These are phyloP conservation scores for Citrus reticulata DNA, from an alignment of 345 rosid genomes.

Conservation along the genomic window DNA sequence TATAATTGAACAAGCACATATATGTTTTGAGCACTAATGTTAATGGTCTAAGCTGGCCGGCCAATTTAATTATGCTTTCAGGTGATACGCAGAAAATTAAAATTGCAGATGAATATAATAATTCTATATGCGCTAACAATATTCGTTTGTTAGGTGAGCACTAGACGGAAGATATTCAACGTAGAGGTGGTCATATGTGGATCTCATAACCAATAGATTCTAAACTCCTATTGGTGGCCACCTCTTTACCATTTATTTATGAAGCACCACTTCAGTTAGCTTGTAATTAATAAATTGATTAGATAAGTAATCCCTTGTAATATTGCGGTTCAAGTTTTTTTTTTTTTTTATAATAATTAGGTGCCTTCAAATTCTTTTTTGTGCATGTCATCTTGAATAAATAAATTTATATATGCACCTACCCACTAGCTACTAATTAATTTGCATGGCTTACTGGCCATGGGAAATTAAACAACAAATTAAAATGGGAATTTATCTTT, in stretches of 20 bases:
- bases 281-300: too few species aligned
- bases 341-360: neutral
- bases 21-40: too few species aligned
- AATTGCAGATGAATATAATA: too few species aligned
- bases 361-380: neutral
- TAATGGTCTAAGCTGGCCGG: too few species aligned
- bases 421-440: neutral
- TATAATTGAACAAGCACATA: too few species aligned
- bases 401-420: too few species aligned
- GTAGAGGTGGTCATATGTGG: slow-evolving; percentile 1
- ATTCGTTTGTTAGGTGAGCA: neutral
- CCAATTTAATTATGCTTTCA: too few species aligned
- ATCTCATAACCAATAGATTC: neutral
- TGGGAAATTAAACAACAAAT: neutral
- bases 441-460: neutral
- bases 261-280: neutral
- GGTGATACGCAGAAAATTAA: too few species aligned
- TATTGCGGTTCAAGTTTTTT: neutral
- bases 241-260: neutral
- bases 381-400: neutral
- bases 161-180: neutral
- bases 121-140: too few species aligned
- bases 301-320: neutral
- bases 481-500: neutral
- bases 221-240: neutral